These are phyloP conservation scores for Fusarium floridanum DNA, from an alignment of 2,329 filamentous ascomycete genomes.

Conservation along the genomic window DNA sequence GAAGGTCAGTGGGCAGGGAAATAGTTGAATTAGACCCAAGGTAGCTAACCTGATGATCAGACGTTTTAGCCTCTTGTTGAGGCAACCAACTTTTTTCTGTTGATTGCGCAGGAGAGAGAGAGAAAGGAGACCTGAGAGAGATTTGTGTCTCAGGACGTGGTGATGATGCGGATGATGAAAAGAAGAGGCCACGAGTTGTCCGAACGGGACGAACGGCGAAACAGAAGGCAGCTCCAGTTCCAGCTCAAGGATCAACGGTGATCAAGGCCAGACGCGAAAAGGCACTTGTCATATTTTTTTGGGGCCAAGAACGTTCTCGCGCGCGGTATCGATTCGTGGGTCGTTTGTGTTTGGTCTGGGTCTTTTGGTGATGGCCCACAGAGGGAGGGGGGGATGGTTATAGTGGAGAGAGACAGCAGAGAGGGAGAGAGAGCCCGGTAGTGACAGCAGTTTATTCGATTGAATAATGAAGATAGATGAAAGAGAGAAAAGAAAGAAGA, in stretches of 20 bases:
- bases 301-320: background rate
- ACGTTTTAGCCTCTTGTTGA: background rate
- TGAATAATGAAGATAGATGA: background rate
- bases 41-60: background rate
- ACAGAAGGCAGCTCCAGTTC: background rate
- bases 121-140: background rate
- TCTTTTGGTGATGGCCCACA: slow-evolving; percentile 1
- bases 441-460: background rate
- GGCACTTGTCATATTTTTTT: slow-evolving; percentile 12
- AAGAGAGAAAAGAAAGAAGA: background rate
- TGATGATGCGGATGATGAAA: background rate
- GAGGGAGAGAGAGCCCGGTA: background rate
- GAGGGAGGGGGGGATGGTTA: background rate
- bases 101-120: background rate
- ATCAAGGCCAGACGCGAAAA: background rate
- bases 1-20: background rate
- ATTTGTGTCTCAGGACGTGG: slow-evolving; percentile 1
- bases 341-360: background rate
- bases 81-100: background rate
- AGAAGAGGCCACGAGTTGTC: background rate
- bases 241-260: background rate
- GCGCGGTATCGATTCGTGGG: background rate
- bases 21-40: background rate
- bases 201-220: background rate
- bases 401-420: background rate